Conservation (phyloP, 495 filamentous ascomycete genomes). For the Darksidea phi region DNA sequence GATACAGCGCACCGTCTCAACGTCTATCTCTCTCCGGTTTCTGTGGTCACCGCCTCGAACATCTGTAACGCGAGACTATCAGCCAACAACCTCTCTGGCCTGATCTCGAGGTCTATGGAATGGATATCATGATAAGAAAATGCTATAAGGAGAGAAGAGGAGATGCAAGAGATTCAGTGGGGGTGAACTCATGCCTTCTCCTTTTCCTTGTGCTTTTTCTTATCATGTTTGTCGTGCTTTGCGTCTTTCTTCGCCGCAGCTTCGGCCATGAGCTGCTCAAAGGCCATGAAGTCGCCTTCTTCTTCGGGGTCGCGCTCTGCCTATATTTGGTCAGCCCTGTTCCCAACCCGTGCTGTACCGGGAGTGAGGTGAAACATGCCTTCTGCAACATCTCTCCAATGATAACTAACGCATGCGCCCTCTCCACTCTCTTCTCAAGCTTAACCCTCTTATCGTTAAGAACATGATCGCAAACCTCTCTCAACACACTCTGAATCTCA, state of each 20-base stretch:
- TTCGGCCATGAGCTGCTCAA: slow-evolving; percentile 96
- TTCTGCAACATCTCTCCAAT: slow-evolving; percentile 84
- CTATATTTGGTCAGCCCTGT: slow-evolving; percentile 48
- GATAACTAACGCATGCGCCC: slow-evolving; percentile 83
- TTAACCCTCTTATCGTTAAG: slow-evolving; percentile 78
- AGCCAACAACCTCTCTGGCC: background rate
- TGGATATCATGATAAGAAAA: background rate
- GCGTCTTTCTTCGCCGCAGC: slow-evolving; percentile 87
- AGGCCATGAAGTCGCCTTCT: slow-evolving; percentile 97
- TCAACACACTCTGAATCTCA: slow-evolving; percentile 93
- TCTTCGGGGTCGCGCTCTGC: slow-evolving; percentile 90
- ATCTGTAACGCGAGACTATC: too few relatives aligned
- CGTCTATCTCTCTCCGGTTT: too few relatives aligned
- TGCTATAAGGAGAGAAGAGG: background rate
- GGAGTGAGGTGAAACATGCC: slow-evolving; percentile 53
- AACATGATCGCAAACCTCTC: slow-evolving; percentile 71
- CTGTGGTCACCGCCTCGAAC: too few relatives aligned
- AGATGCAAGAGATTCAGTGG: background rate
- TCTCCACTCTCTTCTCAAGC: slow-evolving; percentile 80
- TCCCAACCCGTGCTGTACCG: background rate
- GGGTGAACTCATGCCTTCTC: slow-evolving; percentile 21
- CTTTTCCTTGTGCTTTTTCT: slow-evolving; percentile 59
- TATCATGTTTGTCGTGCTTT: slow-evolving; percentile 67
- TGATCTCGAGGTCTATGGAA: background rate
- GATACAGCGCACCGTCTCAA: too few relatives aligned